Percentiles rank a stretch among this genome's conserved stretches.
Conservation (phyloP, 805 yeast species). For the Priceomyces fermenticarens region DNA sequence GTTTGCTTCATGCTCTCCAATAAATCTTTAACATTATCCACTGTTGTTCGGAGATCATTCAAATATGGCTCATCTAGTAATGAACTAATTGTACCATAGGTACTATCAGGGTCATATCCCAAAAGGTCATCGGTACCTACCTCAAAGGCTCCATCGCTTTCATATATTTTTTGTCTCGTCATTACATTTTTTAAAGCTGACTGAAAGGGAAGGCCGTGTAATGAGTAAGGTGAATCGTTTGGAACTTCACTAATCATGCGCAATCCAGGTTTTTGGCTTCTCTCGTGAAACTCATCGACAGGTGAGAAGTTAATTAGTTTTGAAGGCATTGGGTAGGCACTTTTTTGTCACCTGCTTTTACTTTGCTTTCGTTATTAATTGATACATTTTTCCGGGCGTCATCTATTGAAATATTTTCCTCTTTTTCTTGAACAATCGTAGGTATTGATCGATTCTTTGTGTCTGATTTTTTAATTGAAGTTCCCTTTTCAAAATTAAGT, state of each 20-base stretch:
- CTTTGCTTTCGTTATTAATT: not conserved
- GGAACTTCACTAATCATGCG: too few species aligned
- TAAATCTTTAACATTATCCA: not conserved
- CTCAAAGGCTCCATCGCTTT: not conserved
- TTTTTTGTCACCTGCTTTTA: too few species aligned
- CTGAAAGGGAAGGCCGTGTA: constrained; percentile 14
- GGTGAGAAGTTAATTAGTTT: too few species aligned
- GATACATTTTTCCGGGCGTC: not conserved
- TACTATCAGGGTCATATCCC: constrained; percentile 5
- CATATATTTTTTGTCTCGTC: constrained; percentile 6
- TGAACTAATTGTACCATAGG: too few species aligned
- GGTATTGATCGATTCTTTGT: constrained; percentile 3
- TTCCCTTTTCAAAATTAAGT: constrained; percentile 9
- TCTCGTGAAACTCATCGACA: too few species aligned
- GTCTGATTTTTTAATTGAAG: not conserved
- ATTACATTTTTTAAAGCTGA: constrained; percentile 10
- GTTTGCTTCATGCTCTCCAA: not conserved
- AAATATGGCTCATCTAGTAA: not conserved
- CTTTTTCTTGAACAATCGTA: constrained; percentile 9
- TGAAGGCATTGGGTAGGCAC: too few species aligned
- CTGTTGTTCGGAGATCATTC: not conserved
- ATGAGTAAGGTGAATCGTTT: constrained; percentile 6
- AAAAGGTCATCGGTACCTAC: constrained; percentile 3
- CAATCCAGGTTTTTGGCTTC: too few species aligned
- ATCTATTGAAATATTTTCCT: constrained; percentile 1